Conservation (phyloP, 176 grass and related monocot genomes). For the Aegilops longissima region DNA sequence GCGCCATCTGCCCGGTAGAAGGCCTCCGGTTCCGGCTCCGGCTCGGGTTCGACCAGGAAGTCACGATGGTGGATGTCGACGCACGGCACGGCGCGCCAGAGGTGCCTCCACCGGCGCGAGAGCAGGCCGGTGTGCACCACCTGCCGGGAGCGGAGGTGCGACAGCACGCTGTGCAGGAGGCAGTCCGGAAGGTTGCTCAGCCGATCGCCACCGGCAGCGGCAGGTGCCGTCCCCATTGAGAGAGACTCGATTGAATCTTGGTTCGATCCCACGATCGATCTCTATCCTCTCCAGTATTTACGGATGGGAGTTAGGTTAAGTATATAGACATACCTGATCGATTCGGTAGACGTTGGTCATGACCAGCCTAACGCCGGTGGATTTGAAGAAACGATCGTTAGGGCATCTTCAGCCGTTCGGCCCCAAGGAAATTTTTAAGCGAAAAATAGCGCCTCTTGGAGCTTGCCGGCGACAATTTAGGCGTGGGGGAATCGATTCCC, state of each 20-base stretch:
- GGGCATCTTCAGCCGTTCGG: too few relatives aligned
- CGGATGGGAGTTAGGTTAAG: neutral
- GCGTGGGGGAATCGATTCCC: too few relatives aligned
- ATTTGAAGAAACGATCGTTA: too few relatives aligned
- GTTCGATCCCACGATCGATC: neutral
- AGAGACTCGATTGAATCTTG: neutral
- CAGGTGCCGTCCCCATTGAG: neutral
- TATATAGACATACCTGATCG: neutral
- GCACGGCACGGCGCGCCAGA: neutral
- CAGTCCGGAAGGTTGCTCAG: constrained; percentile 1
- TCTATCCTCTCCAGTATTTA: neutral
- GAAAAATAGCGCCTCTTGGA: too few relatives aligned
- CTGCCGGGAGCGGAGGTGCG: neutral
- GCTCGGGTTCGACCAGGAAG: neutral
- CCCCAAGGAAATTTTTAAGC: too few relatives aligned
- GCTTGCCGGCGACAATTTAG: too few relatives aligned
- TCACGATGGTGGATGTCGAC: neutral
- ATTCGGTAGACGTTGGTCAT: too few relatives aligned
- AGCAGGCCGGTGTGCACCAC: neutral
- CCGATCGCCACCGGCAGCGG: neutral
- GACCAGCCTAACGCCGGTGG: too few relatives aligned
- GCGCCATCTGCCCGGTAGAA: neutral
- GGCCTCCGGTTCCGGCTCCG: too few relatives aligned
- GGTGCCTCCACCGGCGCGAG: neutral
- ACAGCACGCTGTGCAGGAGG: neutral